Percentiles rank a stretch among this genome's conserved stretches.
Evolutionary conservation across 768 basidiomycete species (phyloP).

Genomic region (Lyophyllum atratum): DNA sequence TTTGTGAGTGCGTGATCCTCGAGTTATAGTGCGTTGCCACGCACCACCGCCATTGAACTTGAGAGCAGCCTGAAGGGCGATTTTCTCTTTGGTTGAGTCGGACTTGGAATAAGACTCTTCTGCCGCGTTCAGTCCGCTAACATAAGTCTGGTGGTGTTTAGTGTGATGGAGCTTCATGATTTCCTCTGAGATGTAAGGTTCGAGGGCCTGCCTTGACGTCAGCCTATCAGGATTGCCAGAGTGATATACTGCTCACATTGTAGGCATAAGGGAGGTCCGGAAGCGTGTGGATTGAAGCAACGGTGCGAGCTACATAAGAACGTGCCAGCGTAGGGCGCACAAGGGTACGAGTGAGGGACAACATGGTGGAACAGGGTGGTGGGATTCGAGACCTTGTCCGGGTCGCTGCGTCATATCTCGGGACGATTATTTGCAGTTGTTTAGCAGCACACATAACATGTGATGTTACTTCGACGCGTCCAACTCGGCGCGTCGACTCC

Average conservation of each 20-base stretch:
- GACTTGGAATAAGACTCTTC: conserved; percentile 79
- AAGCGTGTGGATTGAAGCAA: conserved; percentile 66
- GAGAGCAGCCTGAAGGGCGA: conserved; percentile 86
- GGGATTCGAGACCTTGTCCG: not conserved
- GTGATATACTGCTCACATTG: conserved; percentile 49
- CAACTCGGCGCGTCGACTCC: too few relatives aligned
- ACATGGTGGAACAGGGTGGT: conserved; percentile 36
- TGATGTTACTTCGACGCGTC: not conserved
- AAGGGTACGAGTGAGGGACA: conserved; percentile 46
- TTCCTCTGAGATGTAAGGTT: conserved; percentile 87
- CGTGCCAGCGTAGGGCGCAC: conserved; percentile 48
- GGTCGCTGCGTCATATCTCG: conserved; percentile 18
- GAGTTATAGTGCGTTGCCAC: too few relatives aligned
- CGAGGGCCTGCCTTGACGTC: conserved; percentile 62
- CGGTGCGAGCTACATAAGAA: conserved; percentile 39
- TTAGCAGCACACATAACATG: not conserved
- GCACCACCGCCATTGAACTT: conserved; percentile 97
- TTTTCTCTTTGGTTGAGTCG: conserved; percentile 68
- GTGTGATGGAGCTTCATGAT: conserved; percentile 95
- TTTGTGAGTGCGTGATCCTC: too few relatives aligned
- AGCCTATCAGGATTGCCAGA: not conserved
- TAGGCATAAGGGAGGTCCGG: conserved; percentile 81
- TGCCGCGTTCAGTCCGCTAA: conserved; percentile 91
- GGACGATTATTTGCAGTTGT: conserved; percentile 10
- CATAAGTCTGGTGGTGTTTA: conserved; percentile 92